A percentile compares a stretch with the other conserved stretches of the same genome.
phyloP scores from a whole-genome alignment of 169 alveolate species.

The Plasmodium malariae region DNA sequence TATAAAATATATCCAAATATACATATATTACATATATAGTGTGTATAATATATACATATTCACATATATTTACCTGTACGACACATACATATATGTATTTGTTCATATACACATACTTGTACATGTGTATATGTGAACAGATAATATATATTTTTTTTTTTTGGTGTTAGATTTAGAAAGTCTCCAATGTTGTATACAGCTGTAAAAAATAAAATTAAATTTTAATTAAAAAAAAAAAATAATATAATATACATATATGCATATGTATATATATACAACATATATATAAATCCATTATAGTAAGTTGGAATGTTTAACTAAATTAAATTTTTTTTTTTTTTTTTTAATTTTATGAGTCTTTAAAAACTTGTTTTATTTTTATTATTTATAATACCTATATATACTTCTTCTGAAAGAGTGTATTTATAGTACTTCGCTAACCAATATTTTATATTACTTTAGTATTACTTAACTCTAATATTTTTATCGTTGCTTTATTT shows the following conservation, averaged over 20 bases:
- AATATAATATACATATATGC: constrained; percentile 5
- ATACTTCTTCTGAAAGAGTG: too few relatives aligned
- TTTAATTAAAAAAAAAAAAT: constrained; percentile 14
- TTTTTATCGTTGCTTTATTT: too few relatives aligned
- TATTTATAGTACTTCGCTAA: too few relatives aligned
- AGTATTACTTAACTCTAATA: too few relatives aligned
- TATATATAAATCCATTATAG: constrained; percentile 6
- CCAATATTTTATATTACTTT: too few relatives aligned
- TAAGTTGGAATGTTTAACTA: constrained; percentile 15
- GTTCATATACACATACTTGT: not conserved
- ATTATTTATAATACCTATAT: too few relatives aligned
- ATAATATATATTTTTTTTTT: constrained; percentile 15
- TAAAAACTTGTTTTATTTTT: too few relatives aligned
- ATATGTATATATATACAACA: not conserved
- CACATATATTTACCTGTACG: not conserved
- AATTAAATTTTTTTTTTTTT: not conserved
- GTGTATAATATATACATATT: not conserved
- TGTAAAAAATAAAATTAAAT: constrained; percentile 36
- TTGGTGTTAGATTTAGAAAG: constrained; percentile 12
- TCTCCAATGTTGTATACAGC: constrained; percentile 42
- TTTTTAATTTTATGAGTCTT: not conserved
- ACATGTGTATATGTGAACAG: not conserved
- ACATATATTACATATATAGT: not conserved
- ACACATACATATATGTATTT: not conserved
- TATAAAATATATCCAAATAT: not conserved